These are phyloP conservation scores for Beauveria pseudobassiana DNA, from an alignment of 2,329 filamentous ascomycete species.

Conservation along the genomic window DNA sequence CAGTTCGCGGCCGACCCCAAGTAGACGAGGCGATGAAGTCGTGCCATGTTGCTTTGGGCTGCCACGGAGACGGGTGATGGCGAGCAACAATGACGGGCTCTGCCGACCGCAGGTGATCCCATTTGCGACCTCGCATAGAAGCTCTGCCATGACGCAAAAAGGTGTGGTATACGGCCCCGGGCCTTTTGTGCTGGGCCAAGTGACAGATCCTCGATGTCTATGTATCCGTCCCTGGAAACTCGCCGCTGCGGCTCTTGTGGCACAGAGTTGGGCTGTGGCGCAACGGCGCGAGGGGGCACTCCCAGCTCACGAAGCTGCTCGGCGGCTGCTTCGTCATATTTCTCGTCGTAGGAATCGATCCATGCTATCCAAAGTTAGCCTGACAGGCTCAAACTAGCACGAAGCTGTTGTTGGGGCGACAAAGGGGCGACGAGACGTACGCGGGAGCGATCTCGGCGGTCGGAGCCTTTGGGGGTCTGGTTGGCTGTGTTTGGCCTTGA, in stretches of 20 bases:
- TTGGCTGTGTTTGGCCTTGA: slow-evolving; percentile 13
- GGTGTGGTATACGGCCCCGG: slow-evolving; percentile 33
- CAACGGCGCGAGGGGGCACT: slow-evolving; percentile 30
- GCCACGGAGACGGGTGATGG: slow-evolving; percentile 32
- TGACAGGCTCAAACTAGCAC: slow-evolving; percentile 15
- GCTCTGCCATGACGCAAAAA: slow-evolving; percentile 42
- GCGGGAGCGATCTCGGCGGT: slow-evolving; percentile 23
- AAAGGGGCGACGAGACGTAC: slow-evolving; percentile 15
- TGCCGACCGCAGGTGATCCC: slow-evolving; percentile 52
- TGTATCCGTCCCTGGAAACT: slow-evolving; percentile 41
- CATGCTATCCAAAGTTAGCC: slow-evolving; percentile 30
- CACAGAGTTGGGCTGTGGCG: slow-evolving; percentile 34
- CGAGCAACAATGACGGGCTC: slow-evolving; percentile 52
- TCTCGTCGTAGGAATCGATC: slow-evolving; percentile 41
- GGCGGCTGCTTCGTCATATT: slow-evolving; percentile 29
- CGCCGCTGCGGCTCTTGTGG: slow-evolving; percentile 33
- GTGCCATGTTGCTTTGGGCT: slow-evolving; percentile 40
- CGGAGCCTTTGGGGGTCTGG: slow-evolving; percentile 16
- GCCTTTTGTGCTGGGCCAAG: slow-evolving; percentile 27
- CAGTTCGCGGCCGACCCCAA: slow-evolving; percentile 40
- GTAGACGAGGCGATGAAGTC: slow-evolving; percentile 47
- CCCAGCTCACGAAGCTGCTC: slow-evolving; percentile 33
- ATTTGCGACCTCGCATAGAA: slow-evolving; percentile 41
- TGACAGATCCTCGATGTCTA: slow-evolving; percentile 33
- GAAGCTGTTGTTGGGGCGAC: background rate